These are phyloP conservation scores for Plantago lanceolata DNA, from an alignment of 305 asterid genomes.

Conservation along the genomic window DNA sequence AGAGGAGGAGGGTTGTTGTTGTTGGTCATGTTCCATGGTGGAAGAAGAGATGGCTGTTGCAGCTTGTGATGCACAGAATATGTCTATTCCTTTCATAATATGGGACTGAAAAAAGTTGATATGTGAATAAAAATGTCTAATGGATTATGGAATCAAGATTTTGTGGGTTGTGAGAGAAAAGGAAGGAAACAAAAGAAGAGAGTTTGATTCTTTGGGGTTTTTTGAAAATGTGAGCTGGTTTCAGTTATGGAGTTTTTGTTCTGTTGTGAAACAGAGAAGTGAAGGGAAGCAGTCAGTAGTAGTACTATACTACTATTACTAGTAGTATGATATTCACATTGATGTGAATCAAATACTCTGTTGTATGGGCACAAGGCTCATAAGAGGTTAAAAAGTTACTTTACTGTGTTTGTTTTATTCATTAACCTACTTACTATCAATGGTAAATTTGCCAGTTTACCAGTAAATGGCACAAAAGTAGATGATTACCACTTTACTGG, in stretches of 20 bases:
- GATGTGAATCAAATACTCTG: too few species aligned
- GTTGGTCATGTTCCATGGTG: slow-evolving; percentile 40
- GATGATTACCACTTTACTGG: too few species aligned
- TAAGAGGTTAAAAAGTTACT: too few species aligned
- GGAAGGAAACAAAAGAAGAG: slow-evolving; percentile 7
- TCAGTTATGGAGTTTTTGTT: slow-evolving; percentile 5
- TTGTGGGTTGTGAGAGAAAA: slow-evolving; percentile 7
- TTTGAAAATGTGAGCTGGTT: slow-evolving; percentile 6
- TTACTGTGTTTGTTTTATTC: too few species aligned
- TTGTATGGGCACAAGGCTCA: too few species aligned
- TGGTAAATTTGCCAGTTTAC: too few species aligned
- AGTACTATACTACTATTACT: too few species aligned
- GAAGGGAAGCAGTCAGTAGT: background rate
- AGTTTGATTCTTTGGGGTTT: background rate
- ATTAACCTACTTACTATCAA: too few species aligned
- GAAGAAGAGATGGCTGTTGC: slow-evolving; percentile 42
- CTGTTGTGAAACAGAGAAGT: background rate
- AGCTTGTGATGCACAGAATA: slow-evolving; percentile 62
- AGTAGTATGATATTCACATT: background rate
- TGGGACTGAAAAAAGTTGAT: background rate
- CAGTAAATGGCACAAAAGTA: too few species aligned
- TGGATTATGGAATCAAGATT: slow-evolving; percentile 40
- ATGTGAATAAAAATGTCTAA: background rate
- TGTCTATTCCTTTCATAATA: slow-evolving; percentile 58
- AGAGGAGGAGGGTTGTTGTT: slow-evolving; percentile 31